Conservation (phyloP, 306 rosid genomes). For the Senna tora region DNA sequence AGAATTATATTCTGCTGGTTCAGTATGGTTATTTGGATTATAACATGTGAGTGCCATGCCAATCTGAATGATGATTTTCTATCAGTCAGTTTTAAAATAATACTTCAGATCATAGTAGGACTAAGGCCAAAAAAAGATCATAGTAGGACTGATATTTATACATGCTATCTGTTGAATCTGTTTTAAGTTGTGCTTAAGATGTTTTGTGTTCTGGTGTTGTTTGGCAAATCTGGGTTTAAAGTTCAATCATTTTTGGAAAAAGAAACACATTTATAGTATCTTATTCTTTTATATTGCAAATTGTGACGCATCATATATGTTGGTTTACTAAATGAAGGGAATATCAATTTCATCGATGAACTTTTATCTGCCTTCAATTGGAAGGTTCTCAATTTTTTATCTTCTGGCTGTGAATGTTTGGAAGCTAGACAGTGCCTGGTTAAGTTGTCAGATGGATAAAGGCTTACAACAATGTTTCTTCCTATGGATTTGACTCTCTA, state of each 20-base stretch:
- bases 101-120: background rate
- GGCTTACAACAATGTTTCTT: background rate
- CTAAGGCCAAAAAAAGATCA: too few relatives aligned
- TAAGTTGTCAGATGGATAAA: constrained; percentile 7
- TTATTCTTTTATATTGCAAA: background rate
- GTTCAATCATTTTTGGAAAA: background rate
- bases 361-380: background rate
- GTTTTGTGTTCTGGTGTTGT: background rate
- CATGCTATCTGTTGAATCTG: background rate
- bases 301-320: background rate
- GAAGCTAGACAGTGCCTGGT: background rate
- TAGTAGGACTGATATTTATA: background rate
- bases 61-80: background rate
- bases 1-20: too few relatives aligned
- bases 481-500: constrained; percentile 40
- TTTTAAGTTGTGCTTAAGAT: background rate
- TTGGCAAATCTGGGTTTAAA: background rate
- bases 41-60: background rate
- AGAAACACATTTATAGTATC: background rate
- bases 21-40: background rate
- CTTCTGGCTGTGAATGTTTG: background rate
- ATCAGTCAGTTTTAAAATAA: background rate
- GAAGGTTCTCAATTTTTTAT: background rate
- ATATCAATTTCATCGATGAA: background rate
- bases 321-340: background rate